Evolutionary conservation across 805 yeast species (phyloP), one percentile per base, ranked within the genome.

Genomic region (Komagataella mondaviorum): DNA sequence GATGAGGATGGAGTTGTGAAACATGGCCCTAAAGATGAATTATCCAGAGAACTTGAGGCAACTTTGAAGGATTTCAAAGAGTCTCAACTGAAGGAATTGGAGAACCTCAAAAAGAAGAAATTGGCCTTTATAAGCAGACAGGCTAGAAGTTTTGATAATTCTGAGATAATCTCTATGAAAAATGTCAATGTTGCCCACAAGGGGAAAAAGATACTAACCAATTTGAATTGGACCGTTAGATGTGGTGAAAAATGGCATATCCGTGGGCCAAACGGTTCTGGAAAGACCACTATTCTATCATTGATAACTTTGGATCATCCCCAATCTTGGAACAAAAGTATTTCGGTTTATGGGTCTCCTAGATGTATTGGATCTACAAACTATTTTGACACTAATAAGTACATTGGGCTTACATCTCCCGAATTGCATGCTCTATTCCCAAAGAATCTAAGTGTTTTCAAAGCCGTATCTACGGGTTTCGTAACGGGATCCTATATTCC

Each of bases 291-390:
- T 0, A 67, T 91, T 22, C 66, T 93, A 14, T 80, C 97, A 2
- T 64, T 93, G 48, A 72, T 91, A 24, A 89, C 96, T 0, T 89
- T 96, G 3, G 99, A 91, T 59, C 99, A 91, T 63, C 99, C 99
- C 1, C 96, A 91, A 66, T 83, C 96, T 1, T 91, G 98, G 98
- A 83, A 80, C 57, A 74, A 79, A 4, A 78, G 75, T 20, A 73
- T 93, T 20, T 65, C 69, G 6, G 70, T 88, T 48, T 74, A 84
- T 57, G 88, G 89, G 0, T 73, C 73, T 36, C 76, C 81, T 6
- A 75, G 97, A 45, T 75, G 74, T 53, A 81, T 90, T 0, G 99
- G 98, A 1, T 71, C 68, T 45, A 78, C 83, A 14, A 81, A 80
- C 54, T 90, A 85, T 61, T 88, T 88, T 60, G 85, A 83, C 49